Percentiles rank a stretch among this genome's conserved stretches.
These are phyloP conservation scores for Sesbania bispinosa DNA, from an alignment of 306 rosid species.

Conservation along the genomic window DNA sequence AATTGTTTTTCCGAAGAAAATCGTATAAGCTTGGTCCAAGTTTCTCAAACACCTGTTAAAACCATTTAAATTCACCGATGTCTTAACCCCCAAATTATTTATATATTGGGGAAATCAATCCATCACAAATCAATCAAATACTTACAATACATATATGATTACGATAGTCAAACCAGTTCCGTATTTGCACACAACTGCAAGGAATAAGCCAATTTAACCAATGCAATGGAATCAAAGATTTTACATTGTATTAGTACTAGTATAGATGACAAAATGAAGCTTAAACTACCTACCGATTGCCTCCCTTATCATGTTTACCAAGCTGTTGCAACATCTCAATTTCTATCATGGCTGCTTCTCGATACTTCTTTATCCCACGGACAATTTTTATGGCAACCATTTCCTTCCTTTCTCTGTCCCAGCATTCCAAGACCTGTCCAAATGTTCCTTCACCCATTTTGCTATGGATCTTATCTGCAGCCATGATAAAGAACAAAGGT, in stretches of 20 bases:
- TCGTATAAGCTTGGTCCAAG: slow-evolving; percentile 99
- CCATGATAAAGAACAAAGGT: not conserved
- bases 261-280: not conserved
- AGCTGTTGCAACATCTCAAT: slow-evolving; percentile 89
- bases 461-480: slow-evolving; percentile 76
- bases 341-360: slow-evolving; percentile 99
- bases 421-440: slow-evolving; percentile 96
- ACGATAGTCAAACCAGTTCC: slow-evolving; percentile 99
- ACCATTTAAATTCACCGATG: slow-evolving; percentile 87
- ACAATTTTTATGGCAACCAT: slow-evolving; percentile 94
- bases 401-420: slow-evolving; percentile 90
- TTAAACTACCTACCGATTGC: slow-evolving; percentile 68
- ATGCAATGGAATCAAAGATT: slow-evolving; percentile 32
- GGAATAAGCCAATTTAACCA: slow-evolving; percentile 88
- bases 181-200: slow-evolving; percentile 99
- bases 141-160: slow-evolving; percentile 99
- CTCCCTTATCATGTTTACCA: slow-evolving; percentile 86
- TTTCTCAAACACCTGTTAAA: slow-evolving; percentile 99
- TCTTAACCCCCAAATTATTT: slow-evolving; percentile 70
- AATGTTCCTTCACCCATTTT: slow-evolving; percentile 99
- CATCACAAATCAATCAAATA: slow-evolving; percentile 81
- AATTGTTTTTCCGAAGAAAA: slow-evolving; percentile 99
- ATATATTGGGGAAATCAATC: slow-evolving; percentile 79
- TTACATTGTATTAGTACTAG: not conserved
- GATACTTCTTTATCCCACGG: slow-evolving; percentile 83